Conservation (phyloP, 768 basidiomycete genomes). For the Trametes cinnabarina region DNA sequence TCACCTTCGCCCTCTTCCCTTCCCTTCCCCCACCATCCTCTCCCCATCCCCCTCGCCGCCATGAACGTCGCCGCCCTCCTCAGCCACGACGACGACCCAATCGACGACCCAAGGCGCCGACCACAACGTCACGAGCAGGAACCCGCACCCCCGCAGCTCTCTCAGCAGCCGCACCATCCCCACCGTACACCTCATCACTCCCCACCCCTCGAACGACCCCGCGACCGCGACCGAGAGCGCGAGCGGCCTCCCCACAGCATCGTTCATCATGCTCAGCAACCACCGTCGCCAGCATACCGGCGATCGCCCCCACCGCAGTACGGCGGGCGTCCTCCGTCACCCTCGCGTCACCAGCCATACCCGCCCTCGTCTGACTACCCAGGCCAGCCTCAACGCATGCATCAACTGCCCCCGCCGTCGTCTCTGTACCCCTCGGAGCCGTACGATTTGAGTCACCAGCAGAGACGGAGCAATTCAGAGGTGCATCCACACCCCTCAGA, state of each 20-base stretch:
- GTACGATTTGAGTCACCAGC: slow-evolving; percentile 19
- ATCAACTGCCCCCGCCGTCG: slow-evolving; percentile 25
- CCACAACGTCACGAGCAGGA: slow-evolving; percentile 35
- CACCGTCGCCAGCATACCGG: slow-evolving; percentile 18
- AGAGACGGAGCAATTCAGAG: slow-evolving; percentile 18
- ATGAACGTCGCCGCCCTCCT: slow-evolving; percentile 74
- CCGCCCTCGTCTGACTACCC: slow-evolving; percentile 16
- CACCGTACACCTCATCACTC: slow-evolving; percentile 32
- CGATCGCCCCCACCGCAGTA: slow-evolving; percentile 19
- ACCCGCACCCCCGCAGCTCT: slow-evolving; percentile 26
- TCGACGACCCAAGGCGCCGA: slow-evolving; percentile 44
- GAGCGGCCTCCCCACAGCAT: slow-evolving; percentile 21
- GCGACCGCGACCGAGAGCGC: slow-evolving; percentile 26
- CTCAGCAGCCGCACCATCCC: slow-evolving; percentile 25
- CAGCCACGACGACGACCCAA: slow-evolving; percentile 63
- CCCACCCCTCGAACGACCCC: slow-evolving; percentile 24
- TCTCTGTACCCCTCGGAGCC: slow-evolving; percentile 19
- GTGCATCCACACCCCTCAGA: slow-evolving; percentile 21
- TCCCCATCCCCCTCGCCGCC: slow-evolving; percentile 20
- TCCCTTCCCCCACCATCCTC: slow-evolving; percentile 11
- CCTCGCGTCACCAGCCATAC: slow-evolving; percentile 16
- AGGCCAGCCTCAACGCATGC: slow-evolving; percentile 15
- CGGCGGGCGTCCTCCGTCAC: slow-evolving; percentile 13
- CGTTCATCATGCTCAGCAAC: slow-evolving; percentile 21
- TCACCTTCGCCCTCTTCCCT: slow-evolving; percentile 26